Percentiles rank a stretch among this genome's conserved stretches.
These are phyloP conservation scores for Escovopsis sp. DNA, from an alignment of 2,329 filamentous ascomycete species.

Conservation along the genomic window DNA sequence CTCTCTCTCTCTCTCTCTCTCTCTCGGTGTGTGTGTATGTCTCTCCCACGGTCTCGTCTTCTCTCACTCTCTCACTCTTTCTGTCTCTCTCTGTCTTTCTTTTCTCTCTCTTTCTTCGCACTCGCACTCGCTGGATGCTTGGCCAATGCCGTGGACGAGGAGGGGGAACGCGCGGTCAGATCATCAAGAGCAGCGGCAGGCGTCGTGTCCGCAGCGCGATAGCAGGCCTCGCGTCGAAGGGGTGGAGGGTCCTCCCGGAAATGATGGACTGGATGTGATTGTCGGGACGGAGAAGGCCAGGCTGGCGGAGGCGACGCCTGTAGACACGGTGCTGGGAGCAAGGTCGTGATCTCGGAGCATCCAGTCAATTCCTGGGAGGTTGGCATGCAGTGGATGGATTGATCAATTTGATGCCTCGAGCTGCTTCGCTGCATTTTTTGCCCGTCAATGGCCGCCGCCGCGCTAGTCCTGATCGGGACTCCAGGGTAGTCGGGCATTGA, in stretches of 20 bases:
- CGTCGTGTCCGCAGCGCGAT: slow-evolving; percentile 5
- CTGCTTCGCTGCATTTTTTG: slow-evolving; percentile 1
- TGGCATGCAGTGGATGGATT: slow-evolving; percentile 1
- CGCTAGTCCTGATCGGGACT: slow-evolving; percentile 5
- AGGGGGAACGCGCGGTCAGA: slow-evolving; percentile 11
- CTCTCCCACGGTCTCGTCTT: too few species aligned
- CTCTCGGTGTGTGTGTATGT: too few species aligned
- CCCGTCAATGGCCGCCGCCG: background rate
- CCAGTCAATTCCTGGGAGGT: slow-evolving; percentile 1
- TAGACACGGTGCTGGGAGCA: slow-evolving; percentile 1
- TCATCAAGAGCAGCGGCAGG: slow-evolving; percentile 15
- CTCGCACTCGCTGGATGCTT: slow-evolving; percentile 8
- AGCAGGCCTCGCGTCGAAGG: slow-evolving; percentile 1
- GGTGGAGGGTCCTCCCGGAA: slow-evolving; percentile 5
- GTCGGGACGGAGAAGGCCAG: slow-evolving; percentile 1
- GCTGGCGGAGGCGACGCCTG: slow-evolving; percentile 4
- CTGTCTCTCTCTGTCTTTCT: slow-evolving; percentile 8
- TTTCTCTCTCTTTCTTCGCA: slow-evolving; percentile 8
- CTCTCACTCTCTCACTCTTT: background rate
- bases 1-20: too few species aligned
- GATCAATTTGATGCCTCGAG: too few species aligned
- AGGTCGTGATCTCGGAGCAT: slow-evolving; percentile 4
- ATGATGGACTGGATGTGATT: background rate
- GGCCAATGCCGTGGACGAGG: slow-evolving; percentile 15
- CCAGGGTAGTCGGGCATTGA: too few species aligned